Evolutionary conservation across 2,329 filamentous ascomycete genomes (phyloP), one percentile per base, ranked within the genome.

Genomic region (Neofusicoccum sp.): DNA sequence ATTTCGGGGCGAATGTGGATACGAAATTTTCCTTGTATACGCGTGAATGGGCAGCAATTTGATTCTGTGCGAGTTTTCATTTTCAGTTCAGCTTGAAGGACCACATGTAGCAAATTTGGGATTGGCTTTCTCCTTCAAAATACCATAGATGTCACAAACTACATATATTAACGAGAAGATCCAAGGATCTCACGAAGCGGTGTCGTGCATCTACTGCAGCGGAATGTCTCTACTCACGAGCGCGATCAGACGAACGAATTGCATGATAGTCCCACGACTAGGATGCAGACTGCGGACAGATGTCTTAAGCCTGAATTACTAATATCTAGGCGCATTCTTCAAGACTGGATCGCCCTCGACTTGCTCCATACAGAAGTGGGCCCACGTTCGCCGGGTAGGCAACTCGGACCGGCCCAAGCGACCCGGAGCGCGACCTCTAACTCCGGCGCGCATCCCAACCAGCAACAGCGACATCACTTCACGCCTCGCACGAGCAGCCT

Each of bases 141-240:
- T 47, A 58, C 54, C 54, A 58, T 58, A 58, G 54, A 58, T 58
- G 54, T 29, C 54, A 58, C n/a, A 58, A 45, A 58, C 41, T 22
- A 50, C 3, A 58, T 58, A 58, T 28, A 45, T 45, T 58, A 58
- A 58, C 54, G 54, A 33, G 39, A 44, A 58, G 50, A 56, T 11
- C 2, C 8, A 22, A 8, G n/a, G n/a, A 58, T 28, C 29, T 22
- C 22, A 22, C 22, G 22, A 22, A 22, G 22, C 22, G 22, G 22
- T 22, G 22, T 22, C 22, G 22, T 22, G 22, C 22, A 22, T 22
- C 22, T 22, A 22, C 22, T 22, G 22, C 22, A 22, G 22, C 22
- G 22, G 22, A 22, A 22, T 1, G 22, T 2, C 22, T 22, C 22
- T 22, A 22, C 22, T 22, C 22, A 22, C 22, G 22, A 22, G 22